Base-by-base conservation (phyloP, 169 alveolate genomes). In the Sarcocystis neurona region DNA sequence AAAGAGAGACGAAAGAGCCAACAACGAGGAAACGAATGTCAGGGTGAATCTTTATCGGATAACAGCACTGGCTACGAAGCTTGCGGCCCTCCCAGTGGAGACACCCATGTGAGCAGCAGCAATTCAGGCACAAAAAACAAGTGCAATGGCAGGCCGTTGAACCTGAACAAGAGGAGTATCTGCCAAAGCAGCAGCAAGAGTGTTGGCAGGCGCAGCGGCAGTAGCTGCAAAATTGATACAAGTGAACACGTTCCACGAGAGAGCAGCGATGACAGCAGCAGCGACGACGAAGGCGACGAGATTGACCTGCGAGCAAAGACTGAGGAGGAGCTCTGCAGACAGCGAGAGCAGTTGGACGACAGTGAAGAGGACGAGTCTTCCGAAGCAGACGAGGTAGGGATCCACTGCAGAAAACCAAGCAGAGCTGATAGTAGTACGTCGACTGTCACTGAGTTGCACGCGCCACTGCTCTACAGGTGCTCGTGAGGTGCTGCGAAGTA, bases 271-370 rank as follows among this genome's bases (percentile, higher is more conserved):
- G 70, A 32, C 56, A 82, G 88, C 58, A 48, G 48, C 79, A 50
- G 58, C 6, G 82, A 72, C 18, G 82, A 72, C 32, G 82, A 72
- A 27, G 82, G 82, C 37, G 82, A 72, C 34, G 82, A 72, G 32
- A 72, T 72, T 39, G 46, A 72, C 58, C n/a, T 72, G 50, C 18
- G 8, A 20, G 82, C 82, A 12, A 72, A 39, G 56, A 72, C 82
- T 32, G 41, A 72, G 27, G 60, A 72, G 58, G 60, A 72, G 46
- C 48, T 72, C 12, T n/a, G 18, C 12, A 30, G 60, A 44, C 58
- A 82, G n/a, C 44, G 63, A 60, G 88, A 80, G 27, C 37, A 15
- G 10, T 23, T 15, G 56, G 56, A 58, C 27, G 88, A 56, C 32
- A 78, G 39, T 1, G 77, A 56, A 72, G 87, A 56, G 20, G 70